These are phyloP conservation scores for Diutina ranongensis DNA, from an alignment of 1,139 yeast species.

Conservation along the genomic window DNA sequence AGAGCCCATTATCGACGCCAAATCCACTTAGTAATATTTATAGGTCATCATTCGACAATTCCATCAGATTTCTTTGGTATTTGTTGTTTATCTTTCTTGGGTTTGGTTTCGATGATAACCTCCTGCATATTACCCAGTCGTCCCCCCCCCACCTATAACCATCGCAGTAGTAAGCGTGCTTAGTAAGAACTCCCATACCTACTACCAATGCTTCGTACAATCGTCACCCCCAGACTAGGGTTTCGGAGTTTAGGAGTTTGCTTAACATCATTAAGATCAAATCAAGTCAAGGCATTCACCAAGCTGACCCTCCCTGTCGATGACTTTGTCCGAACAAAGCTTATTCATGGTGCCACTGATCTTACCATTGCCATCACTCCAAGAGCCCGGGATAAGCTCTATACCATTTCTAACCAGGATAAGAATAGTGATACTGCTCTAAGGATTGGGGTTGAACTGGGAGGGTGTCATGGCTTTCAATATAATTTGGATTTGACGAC, in stretches of 20 bases:
- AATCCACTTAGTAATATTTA: too few species aligned
- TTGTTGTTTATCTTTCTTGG: too few species aligned
- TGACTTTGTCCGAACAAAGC: background rate
- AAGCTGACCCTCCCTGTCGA: conserved; percentile 5
- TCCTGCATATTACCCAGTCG: background rate
- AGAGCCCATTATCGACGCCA: too few species aligned
- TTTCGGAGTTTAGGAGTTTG: too few species aligned
- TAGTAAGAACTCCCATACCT: too few species aligned
- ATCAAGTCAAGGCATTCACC: background rate
- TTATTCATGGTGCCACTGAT: conserved; percentile 14
- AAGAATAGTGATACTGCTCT: conserved; percentile 51
- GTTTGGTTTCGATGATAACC: too few species aligned
- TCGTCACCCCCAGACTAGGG: too few species aligned
- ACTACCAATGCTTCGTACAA: too few species aligned
- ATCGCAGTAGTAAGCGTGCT: background rate
- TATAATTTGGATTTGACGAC: conserved; percentile 60
- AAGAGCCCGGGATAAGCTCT: conserved; percentile 39
- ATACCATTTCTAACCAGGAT: conserved; percentile 45
- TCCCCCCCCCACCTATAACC: too few species aligned
- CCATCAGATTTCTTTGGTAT: too few species aligned
- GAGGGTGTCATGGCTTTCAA: conserved; percentile 54
- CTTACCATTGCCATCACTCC: conserved; percentile 29
- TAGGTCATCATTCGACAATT: too few species aligned
- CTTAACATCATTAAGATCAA: too few species aligned
- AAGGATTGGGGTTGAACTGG: conserved; percentile 9